Evolutionary conservation across 2,329 filamentous ascomycete genomes (phyloP), one percentile per base, ranked within the genome.

Genomic region (Intubia oerlemansii): DNA sequence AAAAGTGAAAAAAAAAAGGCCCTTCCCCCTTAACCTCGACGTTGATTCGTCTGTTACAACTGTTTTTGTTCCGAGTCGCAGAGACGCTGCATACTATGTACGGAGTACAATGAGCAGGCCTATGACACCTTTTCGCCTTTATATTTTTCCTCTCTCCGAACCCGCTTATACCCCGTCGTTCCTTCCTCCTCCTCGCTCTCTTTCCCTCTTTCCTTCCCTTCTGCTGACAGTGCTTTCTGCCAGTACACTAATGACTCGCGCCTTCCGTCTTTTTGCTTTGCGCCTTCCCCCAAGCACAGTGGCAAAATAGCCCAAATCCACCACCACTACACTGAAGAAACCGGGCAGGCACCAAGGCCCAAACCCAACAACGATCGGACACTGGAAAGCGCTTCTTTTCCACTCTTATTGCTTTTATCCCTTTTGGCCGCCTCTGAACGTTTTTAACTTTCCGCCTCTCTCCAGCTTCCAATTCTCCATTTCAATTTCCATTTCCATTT

Each of bases 81-180:
- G 8, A 8, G 8, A n/a, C 8, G 8, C 8, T 21, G n/a, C 19
- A 21, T 21, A 21, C 19, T n/a, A 21, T n/a, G n/a, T n/a, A 21
- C n/a, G 19, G 8, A 8, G 8, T 21, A 21, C n/a, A 21, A 21
- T 8, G 19, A 8, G 19, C 8, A 21, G 8, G 19, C 8, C 8
- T 21, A 21, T 8, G 19, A 21, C 8, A 21, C 16, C 25, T 25
- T 22, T 18, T 28, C 28, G 32, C 30, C 33, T 32, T 34, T 35
- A 33, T 28, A 35, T 37, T 38, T 34, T 38, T 36, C 34, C 36
- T 18, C 17, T 24, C 22, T 24, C 7, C 7, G 7, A 7, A 24
- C 22, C 22, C 5, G 7, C 22, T 12, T n/a, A 7, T 24, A 7
- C 22, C 22, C 22, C 13, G 11, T 24, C 11, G 22, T 5, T 12